Evolutionary conservation across 2,329 filamentous ascomycete species (phyloP), one percentile per base, ranked within the genome.

Genomic region (Lachnellula occidentalis): DNA sequence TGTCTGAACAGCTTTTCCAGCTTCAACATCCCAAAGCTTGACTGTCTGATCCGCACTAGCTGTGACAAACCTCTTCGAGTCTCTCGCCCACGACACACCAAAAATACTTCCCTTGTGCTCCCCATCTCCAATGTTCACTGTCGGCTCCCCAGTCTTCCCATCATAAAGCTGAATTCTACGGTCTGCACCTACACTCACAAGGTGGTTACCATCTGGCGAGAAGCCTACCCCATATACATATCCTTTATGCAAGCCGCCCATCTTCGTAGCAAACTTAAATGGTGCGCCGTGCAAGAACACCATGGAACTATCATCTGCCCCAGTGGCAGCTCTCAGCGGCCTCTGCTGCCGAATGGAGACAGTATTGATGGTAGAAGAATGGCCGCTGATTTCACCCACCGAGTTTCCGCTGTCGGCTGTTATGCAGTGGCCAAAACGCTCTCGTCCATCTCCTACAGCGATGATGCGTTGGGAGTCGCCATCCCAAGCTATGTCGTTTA

Each of bases 401-500:
- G 86, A 92, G 75, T 99, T 99, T 61, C 94, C 94, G 68, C 90
- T 95, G 73, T 97, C 94, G 63, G 89, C 90, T 27, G 90, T 96
- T 69, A 97, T 91, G 76, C 90, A 96, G 71, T 92, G 89, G 14
- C 92, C 92, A 70, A 90, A 96, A 54, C 90, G 83, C 74, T 97
- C 91, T 68, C 92, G 92, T 50, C 94, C 94, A 65, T 97, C 89
- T 45, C 94, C 94, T 5, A 99, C 92, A 3, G 92, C 94, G 66
- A 97, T 96, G 68, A 99, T 87, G 48, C 94, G 87, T 76, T 96
- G 92, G 58, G 89, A 95, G 73, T 99, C 94, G 54, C 92, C 92
- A 67, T 97, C 94, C 92, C 94, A 99, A 1, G 91, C 92, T 61
- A 99, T 83, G 70, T 99, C 94, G 70, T 96, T 95, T 74, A 99